phyloP scores from a whole-genome alignment of 2,329 filamentous ascomycete genomes.

The Elsinoe ampelina region DNA sequence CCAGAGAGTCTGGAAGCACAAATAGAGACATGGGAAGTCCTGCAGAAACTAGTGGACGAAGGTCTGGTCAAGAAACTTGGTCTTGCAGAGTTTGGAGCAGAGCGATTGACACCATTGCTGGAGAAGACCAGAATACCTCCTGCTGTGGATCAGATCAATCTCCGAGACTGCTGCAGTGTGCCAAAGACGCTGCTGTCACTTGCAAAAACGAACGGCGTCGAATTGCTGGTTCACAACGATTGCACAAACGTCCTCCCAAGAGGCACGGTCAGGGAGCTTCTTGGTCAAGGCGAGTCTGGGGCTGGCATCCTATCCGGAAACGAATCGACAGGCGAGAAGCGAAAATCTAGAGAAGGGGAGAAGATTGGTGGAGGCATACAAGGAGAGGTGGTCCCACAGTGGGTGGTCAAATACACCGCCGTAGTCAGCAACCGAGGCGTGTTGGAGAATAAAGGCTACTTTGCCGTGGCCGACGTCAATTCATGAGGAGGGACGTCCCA shows the following conservation, averaged over 20 bases:
- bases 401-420: conserved; percentile 96
- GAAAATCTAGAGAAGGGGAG: conserved; percentile 31
- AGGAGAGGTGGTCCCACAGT: conserved; percentile 76
- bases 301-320: conserved; percentile 66
- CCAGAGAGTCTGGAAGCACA: conserved; percentile 50
- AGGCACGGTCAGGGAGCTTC: conserved; percentile 73
- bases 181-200: conserved; percentile 76
- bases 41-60: conserved; percentile 63
- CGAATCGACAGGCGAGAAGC: conserved; percentile 34
- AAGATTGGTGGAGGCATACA: conserved; percentile 47
- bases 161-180: conserved; percentile 91
- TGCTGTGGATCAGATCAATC: conserved; percentile 88
- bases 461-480: conserved; percentile 66
- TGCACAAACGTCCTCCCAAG: conserved; percentile 82
- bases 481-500: background rate
- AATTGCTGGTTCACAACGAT: conserved; percentile 88
- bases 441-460: conserved; percentile 97
- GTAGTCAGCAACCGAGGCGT: conserved; percentile 90
- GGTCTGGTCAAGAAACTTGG: conserved; percentile 69
- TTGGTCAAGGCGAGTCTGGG: conserved; percentile 62
- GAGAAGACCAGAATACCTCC: conserved; percentile 62
- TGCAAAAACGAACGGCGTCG: conserved; percentile 73
- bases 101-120: conserved; percentile 71
- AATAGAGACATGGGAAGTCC: conserved; percentile 57
- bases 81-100: conserved; percentile 81